These are phyloP conservation scores for Cladosporium austrohemisphaericum DNA, from an alignment of 2,329 filamentous ascomycete genomes.

Conservation along the genomic window DNA sequence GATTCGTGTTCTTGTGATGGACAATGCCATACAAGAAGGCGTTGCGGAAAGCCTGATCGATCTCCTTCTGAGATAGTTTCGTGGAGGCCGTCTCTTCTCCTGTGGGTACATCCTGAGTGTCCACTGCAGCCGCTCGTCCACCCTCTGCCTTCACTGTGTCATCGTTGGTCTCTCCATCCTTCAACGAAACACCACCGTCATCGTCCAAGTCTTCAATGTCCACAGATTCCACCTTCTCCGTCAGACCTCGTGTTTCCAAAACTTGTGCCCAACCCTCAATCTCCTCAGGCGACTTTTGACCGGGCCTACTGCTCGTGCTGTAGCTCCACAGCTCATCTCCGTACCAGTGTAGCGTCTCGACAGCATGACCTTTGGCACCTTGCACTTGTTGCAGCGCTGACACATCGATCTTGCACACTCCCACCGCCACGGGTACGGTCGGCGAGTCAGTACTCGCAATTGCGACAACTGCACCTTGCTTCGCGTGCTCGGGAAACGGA, in stretches of 20 bases:
- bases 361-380: conserved; percentile 61
- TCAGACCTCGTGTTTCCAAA: conserved; percentile 34
- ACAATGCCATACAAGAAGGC: conserved; percentile 62
- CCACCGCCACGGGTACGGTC: conserved; percentile 61
- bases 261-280: conserved; percentile 50
- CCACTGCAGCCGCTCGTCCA: conserved; percentile 26
- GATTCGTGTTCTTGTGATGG: conserved; percentile 56
- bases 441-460: conserved; percentile 58
- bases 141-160: conserved; percentile 29
- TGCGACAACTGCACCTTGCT: conserved; percentile 59
- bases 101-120: conserved; percentile 21
- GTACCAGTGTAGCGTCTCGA: conserved; percentile 63
- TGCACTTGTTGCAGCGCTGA: conserved; percentile 52
- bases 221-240: conserved; percentile 40
- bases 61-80: conserved; percentile 60
- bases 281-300: conserved; percentile 50
- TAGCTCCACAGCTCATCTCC: conserved; percentile 67
- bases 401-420: conserved; percentile 62
- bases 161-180: conserved; percentile 22
- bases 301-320: conserved; percentile 53
- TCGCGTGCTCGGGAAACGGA: conserved; percentile 58
- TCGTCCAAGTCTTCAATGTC: conserved; percentile 43
- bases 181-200: conserved; percentile 46
- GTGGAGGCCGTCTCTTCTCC: conserved; percentile 36
- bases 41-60: conserved; percentile 61